A percentile compares a stretch with the other conserved stretches of the same genome.
Conservation (phyloP, 768 basidiomycete species). For the Tylopilus subfusipes region DNA sequence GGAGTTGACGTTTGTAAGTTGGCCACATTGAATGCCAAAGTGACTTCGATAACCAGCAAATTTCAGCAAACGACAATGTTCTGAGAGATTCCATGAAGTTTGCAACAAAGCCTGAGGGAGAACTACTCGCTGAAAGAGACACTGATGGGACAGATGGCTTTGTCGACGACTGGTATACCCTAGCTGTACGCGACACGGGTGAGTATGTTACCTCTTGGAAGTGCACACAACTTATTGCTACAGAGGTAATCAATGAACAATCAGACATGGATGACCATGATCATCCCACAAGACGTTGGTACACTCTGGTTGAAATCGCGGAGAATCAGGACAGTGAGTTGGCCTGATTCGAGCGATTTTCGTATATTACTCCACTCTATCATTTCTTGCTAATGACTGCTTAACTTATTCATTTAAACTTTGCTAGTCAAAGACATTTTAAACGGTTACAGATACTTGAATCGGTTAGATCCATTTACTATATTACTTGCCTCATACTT, state of each 20-base stretch:
- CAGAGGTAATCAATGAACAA: too few species aligned
- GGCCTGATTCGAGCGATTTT: not conserved
- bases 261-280: not conserved
- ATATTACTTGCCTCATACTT: too few species aligned
- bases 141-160: not conserved
- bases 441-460: too few species aligned
- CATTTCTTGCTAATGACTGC: not conserved
- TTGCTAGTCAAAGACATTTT: too few species aligned
- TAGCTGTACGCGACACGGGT: conserved; percentile 1
- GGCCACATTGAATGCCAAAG: not conserved
- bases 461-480: too few species aligned
- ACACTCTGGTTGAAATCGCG: conserved; percentile 1
- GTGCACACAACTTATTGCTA: not conserved
- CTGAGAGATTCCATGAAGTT: not conserved
- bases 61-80: not conserved
- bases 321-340: conserved; percentile 4
- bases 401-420: too few species aligned
- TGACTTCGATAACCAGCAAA: not conserved
- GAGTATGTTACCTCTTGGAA: not conserved
- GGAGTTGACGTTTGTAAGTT: conserved; percentile 2
- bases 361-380: not conserved
- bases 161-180: not conserved
- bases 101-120: not conserved
- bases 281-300: conserved; percentile 2
- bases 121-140: not conserved